Conservation (phyloP, 1,139 yeast genomes). For the Lodderomyces metapsilosis region DNA sequence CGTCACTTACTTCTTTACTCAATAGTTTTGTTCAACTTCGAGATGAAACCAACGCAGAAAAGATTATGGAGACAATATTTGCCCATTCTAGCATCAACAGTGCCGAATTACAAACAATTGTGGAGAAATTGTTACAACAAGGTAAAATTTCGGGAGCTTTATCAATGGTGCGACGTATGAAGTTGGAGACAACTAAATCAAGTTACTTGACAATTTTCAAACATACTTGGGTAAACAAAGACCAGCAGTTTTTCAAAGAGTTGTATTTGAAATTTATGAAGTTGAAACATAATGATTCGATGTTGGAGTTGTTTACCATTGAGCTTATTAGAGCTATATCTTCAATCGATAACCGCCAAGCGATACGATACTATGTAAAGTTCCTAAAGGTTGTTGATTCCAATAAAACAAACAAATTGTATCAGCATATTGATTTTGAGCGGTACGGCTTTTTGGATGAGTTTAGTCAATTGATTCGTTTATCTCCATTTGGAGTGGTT, state of each 20-base stretch:
- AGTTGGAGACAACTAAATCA: constrained; percentile 22
- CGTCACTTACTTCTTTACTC: constrained; percentile 35
- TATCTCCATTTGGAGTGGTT: constrained; percentile 9
- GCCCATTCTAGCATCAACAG: constrained; percentile 25
- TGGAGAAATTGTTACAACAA: constrained; percentile 26
- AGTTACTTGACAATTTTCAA: constrained; percentile 27
- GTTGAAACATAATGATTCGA: constrained; percentile 1
- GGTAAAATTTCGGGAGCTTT: constrained; percentile 24
- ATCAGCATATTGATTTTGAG: constrained; percentile 11
- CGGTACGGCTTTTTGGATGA: constrained; percentile 16
- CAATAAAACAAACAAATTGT: not conserved
- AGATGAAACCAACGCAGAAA: constrained; percentile 30
- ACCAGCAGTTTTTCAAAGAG: constrained; percentile 2
- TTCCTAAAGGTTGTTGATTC: constrained; percentile 4
- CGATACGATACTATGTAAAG: constrained; percentile 12
- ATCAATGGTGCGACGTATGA: constrained; percentile 20
- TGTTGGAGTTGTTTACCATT: constrained; percentile 6
- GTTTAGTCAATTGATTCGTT: constrained; percentile 8
- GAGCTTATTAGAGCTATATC: constrained; percentile 14
- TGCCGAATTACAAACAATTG: constrained; percentile 28
- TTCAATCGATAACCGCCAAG: constrained; percentile 13
- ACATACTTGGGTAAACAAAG: constrained; percentile 9
- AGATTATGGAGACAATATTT: constrained; percentile 29
- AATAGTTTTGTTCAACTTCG: constrained; percentile 27
- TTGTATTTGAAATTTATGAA: constrained; percentile 6